Base-by-base conservation (phyloP, 2,329 filamentous ascomycete species). In the Orbilia oligospora region DNA sequence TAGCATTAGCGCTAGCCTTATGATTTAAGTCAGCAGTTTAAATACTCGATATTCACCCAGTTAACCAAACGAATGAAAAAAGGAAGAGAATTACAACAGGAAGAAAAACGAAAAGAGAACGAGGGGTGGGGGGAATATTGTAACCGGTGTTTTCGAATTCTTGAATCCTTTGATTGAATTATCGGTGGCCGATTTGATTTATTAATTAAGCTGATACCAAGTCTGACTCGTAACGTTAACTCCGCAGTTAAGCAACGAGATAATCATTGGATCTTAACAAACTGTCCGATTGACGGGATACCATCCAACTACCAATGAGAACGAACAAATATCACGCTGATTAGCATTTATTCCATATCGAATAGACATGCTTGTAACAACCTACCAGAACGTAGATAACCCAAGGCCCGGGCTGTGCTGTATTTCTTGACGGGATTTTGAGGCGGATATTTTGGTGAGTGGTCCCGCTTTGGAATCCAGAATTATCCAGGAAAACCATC, bases 401-500 rank as follows among this genome's bases (percentile, higher is more conserved):
- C 83, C 90, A 90, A 76, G 88, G 88, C 49, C 89, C 89, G 10
- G 89, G 87, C 63, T 89, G 89, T 18, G 87, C 87, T 46, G 90
- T 83, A 79, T 87, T 88, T 80, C 84, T 85, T 1, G 88, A 87
- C 53, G 89, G 89, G 83, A 87, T 87, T 12, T 83, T 87, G 58
- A 88, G 88, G 9, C 84, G 86, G 71, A 90, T 82, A 24, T 84
- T 87, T 80, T 88, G 86, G 24, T 79, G 75, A 22, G 83, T 84
- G 48, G 81, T 80, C 10, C 85, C 86, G 0, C 85, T 81, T n/a
- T 81, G 81, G 83, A 87, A 89, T 46, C 86, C 87, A 20, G 83
- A 83, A 53, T 82, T 84, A 79, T 90, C 88, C 48, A 90, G 84
- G 80, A 87, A 86, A 48, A 87, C 72, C 86, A 90, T 88, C 10